Conservation (phyloP, 2,329 filamentous ascomycete genomes). For the Clonostachys chloroleuca region DNA sequence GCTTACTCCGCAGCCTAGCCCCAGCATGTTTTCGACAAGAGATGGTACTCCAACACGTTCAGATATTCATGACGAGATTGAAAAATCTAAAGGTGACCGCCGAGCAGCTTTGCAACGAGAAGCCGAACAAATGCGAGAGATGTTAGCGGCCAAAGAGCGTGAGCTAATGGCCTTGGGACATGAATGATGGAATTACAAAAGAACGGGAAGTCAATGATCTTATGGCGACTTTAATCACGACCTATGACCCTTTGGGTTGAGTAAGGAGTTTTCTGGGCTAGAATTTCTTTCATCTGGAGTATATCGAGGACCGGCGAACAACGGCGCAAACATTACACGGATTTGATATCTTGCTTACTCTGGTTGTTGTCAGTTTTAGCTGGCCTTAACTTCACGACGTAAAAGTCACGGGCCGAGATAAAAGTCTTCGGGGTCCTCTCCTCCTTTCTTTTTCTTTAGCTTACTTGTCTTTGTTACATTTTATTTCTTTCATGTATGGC, state of each 20-base stretch:
- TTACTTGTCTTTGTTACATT: neutral
- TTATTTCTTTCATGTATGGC: neutral
- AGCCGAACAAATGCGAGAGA: slow-evolving; percentile 70
- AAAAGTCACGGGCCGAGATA: neutral
- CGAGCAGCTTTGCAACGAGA: slow-evolving; percentile 66
- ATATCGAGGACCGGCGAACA: neutral
- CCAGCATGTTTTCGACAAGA: slow-evolving; percentile 27
- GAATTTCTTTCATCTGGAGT: neutral
- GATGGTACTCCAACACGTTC: slow-evolving; percentile 15
- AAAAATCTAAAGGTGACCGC: slow-evolving; percentile 53
- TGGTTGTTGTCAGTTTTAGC: too few relatives aligned
- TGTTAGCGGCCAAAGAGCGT: slow-evolving; percentile 68
- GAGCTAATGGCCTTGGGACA: slow-evolving; percentile 47
- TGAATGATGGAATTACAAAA: slow-evolving; percentile 3
- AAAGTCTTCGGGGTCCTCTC: neutral
- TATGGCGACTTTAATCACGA: neutral
- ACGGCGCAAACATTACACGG: too few relatives aligned
- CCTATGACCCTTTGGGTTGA: neutral
- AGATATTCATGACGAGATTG: slow-evolving; percentile 33
- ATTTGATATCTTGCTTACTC: too few relatives aligned
- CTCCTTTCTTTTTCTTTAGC: neutral
- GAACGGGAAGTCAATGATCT: neutral
- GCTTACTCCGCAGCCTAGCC: slow-evolving; percentile 33
- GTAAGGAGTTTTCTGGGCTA: slow-evolving; percentile 1
- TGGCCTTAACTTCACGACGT: too few relatives aligned